These are phyloP conservation scores for Mycena haematopus DNA, from an alignment of 768 basidiomycete species.

Conservation along the genomic window DNA sequence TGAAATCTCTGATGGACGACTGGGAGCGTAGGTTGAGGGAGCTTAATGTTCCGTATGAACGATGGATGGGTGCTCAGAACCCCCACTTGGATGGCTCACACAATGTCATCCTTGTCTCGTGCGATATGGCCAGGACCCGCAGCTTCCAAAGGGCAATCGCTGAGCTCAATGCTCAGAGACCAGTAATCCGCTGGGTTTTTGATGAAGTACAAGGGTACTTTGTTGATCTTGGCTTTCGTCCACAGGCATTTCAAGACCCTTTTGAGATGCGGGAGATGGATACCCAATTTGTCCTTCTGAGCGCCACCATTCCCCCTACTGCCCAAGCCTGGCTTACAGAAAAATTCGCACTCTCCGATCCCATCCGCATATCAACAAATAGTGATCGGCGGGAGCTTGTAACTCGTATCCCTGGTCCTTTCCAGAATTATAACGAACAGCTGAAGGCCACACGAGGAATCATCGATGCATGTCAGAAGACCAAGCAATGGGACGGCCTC, in stretches of 20 bases:
- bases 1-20: slow-evolving; percentile 34
- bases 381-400: too few relatives aligned
- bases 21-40: slow-evolving; percentile 27
- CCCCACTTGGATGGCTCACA: slow-evolving; percentile 5
- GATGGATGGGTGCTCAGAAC: slow-evolving; percentile 1
- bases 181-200: slow-evolving; percentile 25
- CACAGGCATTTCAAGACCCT: slow-evolving; percentile 3
- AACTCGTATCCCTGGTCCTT: too few relatives aligned
- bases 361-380: too few relatives aligned
- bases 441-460: too few relatives aligned
- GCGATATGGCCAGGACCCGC: slow-evolving; percentile 20
- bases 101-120: slow-evolving; percentile 31
- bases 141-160: slow-evolving; percentile 24
- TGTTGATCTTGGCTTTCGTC: slow-evolving; percentile 22
- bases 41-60: slow-evolving; percentile 28
- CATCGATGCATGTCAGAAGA: too few relatives aligned
- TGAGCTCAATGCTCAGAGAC: background rate
- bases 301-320: slow-evolving; percentile 25
- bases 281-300: slow-evolving; percentile 31
- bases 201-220: slow-evolving; percentile 36
- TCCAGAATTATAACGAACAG: too few relatives aligned
- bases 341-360: too few relatives aligned
- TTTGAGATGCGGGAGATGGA: slow-evolving; percentile 23
- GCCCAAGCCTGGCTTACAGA: background rate
- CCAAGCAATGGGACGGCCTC: too few relatives aligned